Evolutionary conservation across 805 yeast genomes (phyloP), one percentile per base, ranked within the genome.

Genomic region (Spathaspora sp.): DNA sequence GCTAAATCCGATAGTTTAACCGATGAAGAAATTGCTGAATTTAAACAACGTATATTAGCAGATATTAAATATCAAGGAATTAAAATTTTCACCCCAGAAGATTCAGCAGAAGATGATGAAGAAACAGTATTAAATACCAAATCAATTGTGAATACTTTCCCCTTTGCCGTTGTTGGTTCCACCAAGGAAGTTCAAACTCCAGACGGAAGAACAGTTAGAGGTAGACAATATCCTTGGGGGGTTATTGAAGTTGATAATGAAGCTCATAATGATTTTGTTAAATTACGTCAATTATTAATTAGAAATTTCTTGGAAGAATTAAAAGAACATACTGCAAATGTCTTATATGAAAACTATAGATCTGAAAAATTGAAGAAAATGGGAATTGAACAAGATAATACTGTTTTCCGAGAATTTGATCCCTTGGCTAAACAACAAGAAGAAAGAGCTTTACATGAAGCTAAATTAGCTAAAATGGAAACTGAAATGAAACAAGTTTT

Each of bases 151-250:
- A 72, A 80, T 47, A 82, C 78, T 61, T 78, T 89, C 55, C 99
- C 99, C 46, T 93, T 89, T 73, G 98, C 99, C 16, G 86, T 94
- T 57, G 88, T 94, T 49, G 99, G 97, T 19, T 89, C 97, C 19
- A 88, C 94, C 19, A 72, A 75, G 53, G 83, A 82, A 56, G 85
- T 87, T 35, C 84, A 84, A 60, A 72, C 78, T 42, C 67, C 78
- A 43, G 94, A 88, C 64, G 97, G 97, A 42, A 80, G 89, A 67
- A 58, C 67, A 44, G 96, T 92, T 44, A 84, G 97, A 69, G 97
- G 97, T 59, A 87, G 99, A 73, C 75, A 81, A 55, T 93, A 93
- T 68, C 97, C 98, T 55, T 94, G 99, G 99, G 98, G 98, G 59
- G 78, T 87, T 19, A 87, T 94, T 62, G 97, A 94, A 72, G 92